Evolutionary conservation across 306 rosid species (phyloP), one percentile per base, ranked within the genome.

Genomic region (Vicia faba): DNA sequence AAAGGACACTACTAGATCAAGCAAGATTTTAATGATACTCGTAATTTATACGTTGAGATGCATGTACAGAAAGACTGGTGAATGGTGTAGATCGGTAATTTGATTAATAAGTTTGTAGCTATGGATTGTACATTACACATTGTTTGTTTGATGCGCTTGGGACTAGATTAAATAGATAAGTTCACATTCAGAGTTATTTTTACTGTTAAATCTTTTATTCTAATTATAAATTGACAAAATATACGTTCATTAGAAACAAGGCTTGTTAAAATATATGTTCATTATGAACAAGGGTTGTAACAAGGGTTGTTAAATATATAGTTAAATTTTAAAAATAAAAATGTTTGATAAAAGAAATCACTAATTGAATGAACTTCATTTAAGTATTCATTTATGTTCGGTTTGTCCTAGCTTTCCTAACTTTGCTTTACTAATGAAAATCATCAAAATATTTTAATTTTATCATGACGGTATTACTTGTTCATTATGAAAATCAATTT

Each of bases 401-500:
- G 66, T 66, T 35, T 69, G 54, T 16, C 8, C 9, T 18, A 20
- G 33, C 14, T 51, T 11, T 53, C 35, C 16, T 39, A 64, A 61
- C n/a, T 19, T 35, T n/a, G 15, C 64, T 64, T 33, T 68, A 61
- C 41, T 33, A 44, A 25, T 36, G 29, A 71, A 26, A 29, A 71
- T 38, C 45, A 12, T 46, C 53, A 29, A 8, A 12, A 67, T 31
- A 18, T 44, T 64, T 77, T 54, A 8, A 64, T 63, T 35, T 49
- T 56, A 39, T 53, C 25, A 20, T 23, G 7, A 50, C 5, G 0
- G 11, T 39, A 28, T 51, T 33, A 16, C 28, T 56, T 61, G 69
- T 57, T 53, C 36, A 62, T 55, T 67, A 38, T 19, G 13, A 66
- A 20, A 35, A 65, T 64, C 61, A 40, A 61, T 64, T 56, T 83